Conservation (phyloP, 2,329 filamentous ascomycete species). For the Nigrospora sphaerica region DNA sequence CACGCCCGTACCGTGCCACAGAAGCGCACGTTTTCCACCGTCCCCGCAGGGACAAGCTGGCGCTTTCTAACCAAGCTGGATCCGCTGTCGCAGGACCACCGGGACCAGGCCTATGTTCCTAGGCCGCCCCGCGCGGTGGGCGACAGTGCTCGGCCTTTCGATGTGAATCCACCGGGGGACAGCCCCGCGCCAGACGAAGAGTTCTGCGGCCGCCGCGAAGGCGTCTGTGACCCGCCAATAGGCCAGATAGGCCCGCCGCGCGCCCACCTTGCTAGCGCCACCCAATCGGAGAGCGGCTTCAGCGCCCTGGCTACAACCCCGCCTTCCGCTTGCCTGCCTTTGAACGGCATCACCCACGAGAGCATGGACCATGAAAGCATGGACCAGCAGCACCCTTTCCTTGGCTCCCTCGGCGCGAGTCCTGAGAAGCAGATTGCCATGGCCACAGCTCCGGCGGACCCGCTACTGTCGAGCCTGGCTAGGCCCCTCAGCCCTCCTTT, state of each 20-base stretch:
- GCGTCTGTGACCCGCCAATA: constrained; percentile 19
- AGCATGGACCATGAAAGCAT: constrained; percentile 24
- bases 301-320: constrained; percentile 52
- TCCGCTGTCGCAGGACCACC: constrained; percentile 51
- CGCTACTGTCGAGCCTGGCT: constrained; percentile 21
- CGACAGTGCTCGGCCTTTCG: constrained; percentile 47
- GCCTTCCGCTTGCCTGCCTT: constrained; percentile 43
- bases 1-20: constrained; percentile 39
- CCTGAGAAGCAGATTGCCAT: constrained; percentile 15
- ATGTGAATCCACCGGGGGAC: constrained; percentile 42
- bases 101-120: constrained; percentile 35
- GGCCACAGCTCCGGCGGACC: constrained; percentile 9
- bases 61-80: constrained; percentile 55
- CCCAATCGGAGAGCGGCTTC: constrained; percentile 42
- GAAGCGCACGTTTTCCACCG: constrained; percentile 21
- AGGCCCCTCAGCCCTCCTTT: constrained; percentile 3
- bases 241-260: constrained; percentile 9
- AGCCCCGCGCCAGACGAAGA: constrained; percentile 50
- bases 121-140: constrained; percentile 26
- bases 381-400: constrained; percentile 24
- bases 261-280: constrained; percentile 14
- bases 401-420: constrained; percentile 25
- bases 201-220: constrained; percentile 44
- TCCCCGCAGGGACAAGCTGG: constrained; percentile 49
- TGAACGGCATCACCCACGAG: constrained; percentile 36